phyloP scores from a whole-genome alignment of 2,329 filamentous ascomycete species.

The Cladophialophora chaetospira region DNA sequence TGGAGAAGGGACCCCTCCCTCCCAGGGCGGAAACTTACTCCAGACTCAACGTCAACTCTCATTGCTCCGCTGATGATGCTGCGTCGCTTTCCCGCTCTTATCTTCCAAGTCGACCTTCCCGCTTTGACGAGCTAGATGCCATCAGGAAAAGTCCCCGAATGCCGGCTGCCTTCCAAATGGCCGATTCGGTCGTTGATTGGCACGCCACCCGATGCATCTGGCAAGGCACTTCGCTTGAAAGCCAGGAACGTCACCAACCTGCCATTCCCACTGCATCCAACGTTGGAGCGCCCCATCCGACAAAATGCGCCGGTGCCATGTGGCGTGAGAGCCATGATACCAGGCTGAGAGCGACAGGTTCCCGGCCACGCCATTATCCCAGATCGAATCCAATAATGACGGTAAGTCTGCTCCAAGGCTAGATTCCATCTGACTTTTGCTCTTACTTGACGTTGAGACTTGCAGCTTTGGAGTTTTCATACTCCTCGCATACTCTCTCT shows the following conservation, averaged over 20 bases:
- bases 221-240: constrained; percentile 25
- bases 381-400: constrained; percentile 11
- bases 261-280: constrained; percentile 8
- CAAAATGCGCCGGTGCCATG: constrained; percentile 18
- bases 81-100: not conserved
- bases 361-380: constrained; percentile 6
- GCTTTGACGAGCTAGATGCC: constrained; percentile 3
- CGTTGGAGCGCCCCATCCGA: not conserved
- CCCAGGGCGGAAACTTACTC: constrained; percentile 18
- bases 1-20: not conserved
- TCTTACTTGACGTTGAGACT: constrained; percentile 11
- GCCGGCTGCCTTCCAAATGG: constrained; percentile 3
- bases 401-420: constrained; percentile 14
- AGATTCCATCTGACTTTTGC: constrained; percentile 10
- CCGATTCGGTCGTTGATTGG: constrained; percentile 23
- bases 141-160: constrained; percentile 13
- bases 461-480: constrained; percentile 4
- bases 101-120: not conserved
- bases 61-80: not conserved
- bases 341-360: not conserved
- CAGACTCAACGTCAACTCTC: not conserved
- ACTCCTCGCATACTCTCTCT: too few relatives aligned
- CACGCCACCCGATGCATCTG: constrained; percentile 17
- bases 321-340: constrained; percentile 18
- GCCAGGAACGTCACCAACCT: constrained; percentile 27